Evolutionary conservation across 805 yeast species (phyloP), one percentile per base, ranked within the genome.

Genomic region (Wickerhamiella brachini): DNA sequence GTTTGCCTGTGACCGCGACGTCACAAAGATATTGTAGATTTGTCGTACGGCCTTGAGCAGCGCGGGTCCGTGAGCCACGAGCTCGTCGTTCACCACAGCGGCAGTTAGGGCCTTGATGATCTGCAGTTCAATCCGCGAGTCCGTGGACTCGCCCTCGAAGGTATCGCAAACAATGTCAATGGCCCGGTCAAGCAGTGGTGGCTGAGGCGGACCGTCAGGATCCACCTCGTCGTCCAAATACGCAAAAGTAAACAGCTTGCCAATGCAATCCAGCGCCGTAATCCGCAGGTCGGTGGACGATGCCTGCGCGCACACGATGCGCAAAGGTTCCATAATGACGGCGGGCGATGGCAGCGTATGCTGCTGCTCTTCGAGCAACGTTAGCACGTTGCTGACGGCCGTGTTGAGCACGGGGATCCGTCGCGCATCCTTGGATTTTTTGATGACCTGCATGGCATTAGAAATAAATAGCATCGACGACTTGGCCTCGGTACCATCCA

Each of bases 101-200:
- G 93, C 87, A 64, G 90, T 82, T 48, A 94, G 71, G 0, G 97
- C 97, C 61, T 95, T 80, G 31, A 90, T 83, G 12, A 93, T 90
- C 68, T 94, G 98, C 51, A 93, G 69, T 69, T 94, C 98, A 34
- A 94, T 79, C 52, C 76, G 80, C 22, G 85, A 85, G 63, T 89
- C 95, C 0, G 97, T 87, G 1, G 88, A 87, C 65, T 93, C 98
- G 42, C 95, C 95, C 54, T 83, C 85, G 65, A 86, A 90, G 57
- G 95, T 84, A 23, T 82, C 79, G 22, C 93, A 78, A 21, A 89
- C 85, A 15, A 88, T 84, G 56, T 83, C 83, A 43, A 90, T 84
- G 0, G 95, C 87, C 22, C 84, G 83, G 63, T 85, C 93, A 29
- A 93, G 80, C 54, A 86, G 62, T 18, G 79, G 73, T 46, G 76